Base-by-base conservation (phyloP, 2,329 filamentous ascomycete species). In the Dactylonectria macrodidyma region DNA sequence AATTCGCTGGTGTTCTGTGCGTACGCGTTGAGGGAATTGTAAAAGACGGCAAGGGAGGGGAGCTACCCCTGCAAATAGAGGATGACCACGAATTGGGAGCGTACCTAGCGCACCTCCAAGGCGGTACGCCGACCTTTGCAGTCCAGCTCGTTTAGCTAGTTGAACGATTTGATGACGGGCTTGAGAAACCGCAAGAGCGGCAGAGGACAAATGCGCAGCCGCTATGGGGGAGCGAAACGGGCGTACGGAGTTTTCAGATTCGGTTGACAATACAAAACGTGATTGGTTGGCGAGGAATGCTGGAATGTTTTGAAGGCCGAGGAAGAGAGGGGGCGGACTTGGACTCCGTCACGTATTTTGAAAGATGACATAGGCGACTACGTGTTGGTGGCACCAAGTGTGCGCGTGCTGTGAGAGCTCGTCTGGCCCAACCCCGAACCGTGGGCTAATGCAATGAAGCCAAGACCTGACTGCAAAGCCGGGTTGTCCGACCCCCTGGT, bases 71-170 rank as follows among this genome's bases (percentile, higher is more conserved):
- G 74, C 82, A 86, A 62, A 91, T 95, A 73, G 90, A 91, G 62
- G 86, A 90, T 47, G 91, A 95, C 73, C 88, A 90, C 69, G 92
- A 95, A 81, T 78, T 96, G 69, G 87, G 87, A 66, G 91, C 91
- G 0, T 95, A 95, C 80, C 79, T 96, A 71, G 84, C 87, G 54
- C 91, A 93, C 76, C 84, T 91, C 30, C 82, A 88, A 70, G 85
- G 76, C 12, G 75, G 73, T 24, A 78, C 84, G 38, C 82, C 84
- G 7, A 84, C 81, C 9, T 86, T 86, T 71, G 79, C 77, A 51
- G 81, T 86, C 14, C 81, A 83, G 68, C 73, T 83, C 51, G 75
- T 81, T 12, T 30, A 30, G 26, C 26, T 30, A 30, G 26, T 30
- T 80, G 77, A 77, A 75, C 75, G 69, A 61, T 73, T 50, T 74